These are phyloP conservation scores for cucumber (Cucumis sativus) DNA, from an alignment of 306 rosid genomes.

Conservation along the genomic window DNA sequence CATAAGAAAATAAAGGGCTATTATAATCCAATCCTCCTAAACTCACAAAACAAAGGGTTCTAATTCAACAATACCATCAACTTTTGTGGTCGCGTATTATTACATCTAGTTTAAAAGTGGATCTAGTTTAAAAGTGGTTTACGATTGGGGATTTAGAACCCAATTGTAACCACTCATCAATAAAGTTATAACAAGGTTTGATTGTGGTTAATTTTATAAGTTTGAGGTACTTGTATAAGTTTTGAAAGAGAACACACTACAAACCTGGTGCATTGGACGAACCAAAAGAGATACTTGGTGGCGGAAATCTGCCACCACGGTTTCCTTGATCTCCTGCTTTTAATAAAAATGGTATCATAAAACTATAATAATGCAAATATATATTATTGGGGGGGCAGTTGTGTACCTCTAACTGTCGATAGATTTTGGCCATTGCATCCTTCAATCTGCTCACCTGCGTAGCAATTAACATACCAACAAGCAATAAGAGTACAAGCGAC, in stretches of 20 bases:
- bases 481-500: conserved; percentile 9
- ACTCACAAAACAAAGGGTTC: background rate
- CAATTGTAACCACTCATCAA: no score
- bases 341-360: conserved; percentile 5
- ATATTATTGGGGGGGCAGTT: background rate
- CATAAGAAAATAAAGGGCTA: background rate
- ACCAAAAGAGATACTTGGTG: conserved; percentile 88
- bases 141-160: background rate
- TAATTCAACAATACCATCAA: background rate
- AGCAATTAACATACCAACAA: conserved; percentile 10
- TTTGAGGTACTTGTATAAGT: background rate
- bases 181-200: no score
- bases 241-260: background rate
- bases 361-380: background rate
- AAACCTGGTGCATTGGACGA: conserved; percentile 98
- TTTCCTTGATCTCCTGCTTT: conserved; percentile 69
- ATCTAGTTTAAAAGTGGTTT: background rate
- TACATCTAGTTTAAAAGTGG: background rate
- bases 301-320: conserved; percentile 64
- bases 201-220: no score
- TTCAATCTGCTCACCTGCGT: conserved; percentile 72
- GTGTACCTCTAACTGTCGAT: conserved; percentile 82
- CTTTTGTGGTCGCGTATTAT: background rate
- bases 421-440: conserved; percentile 81
- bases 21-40: background rate